phyloP scores from a whole-genome alignment of 148 eudicot genomes.

The Suaeda aralocaspica region DNA sequence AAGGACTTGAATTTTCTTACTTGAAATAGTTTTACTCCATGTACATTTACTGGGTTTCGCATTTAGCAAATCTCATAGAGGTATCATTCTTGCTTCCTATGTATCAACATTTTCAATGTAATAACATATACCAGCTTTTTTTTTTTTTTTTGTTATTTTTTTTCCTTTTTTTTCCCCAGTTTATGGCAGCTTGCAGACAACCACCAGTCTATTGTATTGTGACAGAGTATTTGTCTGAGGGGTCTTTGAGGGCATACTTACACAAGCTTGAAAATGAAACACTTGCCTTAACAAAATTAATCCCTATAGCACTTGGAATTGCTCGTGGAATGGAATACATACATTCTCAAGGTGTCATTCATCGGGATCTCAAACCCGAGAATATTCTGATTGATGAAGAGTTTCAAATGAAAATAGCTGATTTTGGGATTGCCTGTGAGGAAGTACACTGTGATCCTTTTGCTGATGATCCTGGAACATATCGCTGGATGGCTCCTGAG shows the following conservation, averaged over 20 bases:
- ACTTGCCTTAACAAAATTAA: slow-evolving; percentile 53
- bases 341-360: slow-evolving; percentile 90
- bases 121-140: no score
- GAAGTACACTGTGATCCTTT: slow-evolving; percentile 67
- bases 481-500: slow-evolving; percentile 99
- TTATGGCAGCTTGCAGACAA: slow-evolving; percentile 77
- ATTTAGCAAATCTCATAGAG: not conserved
- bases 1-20: not conserved
- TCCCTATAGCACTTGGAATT: slow-evolving; percentile 62
- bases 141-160: no score
- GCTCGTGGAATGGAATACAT: slow-evolving; percentile 91
- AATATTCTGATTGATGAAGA: slow-evolving; percentile 61
- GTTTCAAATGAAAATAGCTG: slow-evolving; percentile 80
- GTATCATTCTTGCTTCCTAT: not conserved
- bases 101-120: not conserved
- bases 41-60: not conserved
- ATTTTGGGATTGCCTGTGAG: slow-evolving; percentile 93
- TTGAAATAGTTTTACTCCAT: not conserved
- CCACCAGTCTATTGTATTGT: slow-evolving; percentile 71
- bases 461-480: slow-evolving; percentile 90
- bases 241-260: slow-evolving; percentile 79
- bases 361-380: slow-evolving; percentile 90
- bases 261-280: slow-evolving; percentile 67
- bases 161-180: slow-evolving; percentile 37
- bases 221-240: slow-evolving; percentile 76